Percentiles rank a stretch among this genome's conserved stretches.
These are phyloP conservation scores for Malus hybrid DNA, from an alignment of 331 rosid species.

Conservation along the genomic window DNA sequence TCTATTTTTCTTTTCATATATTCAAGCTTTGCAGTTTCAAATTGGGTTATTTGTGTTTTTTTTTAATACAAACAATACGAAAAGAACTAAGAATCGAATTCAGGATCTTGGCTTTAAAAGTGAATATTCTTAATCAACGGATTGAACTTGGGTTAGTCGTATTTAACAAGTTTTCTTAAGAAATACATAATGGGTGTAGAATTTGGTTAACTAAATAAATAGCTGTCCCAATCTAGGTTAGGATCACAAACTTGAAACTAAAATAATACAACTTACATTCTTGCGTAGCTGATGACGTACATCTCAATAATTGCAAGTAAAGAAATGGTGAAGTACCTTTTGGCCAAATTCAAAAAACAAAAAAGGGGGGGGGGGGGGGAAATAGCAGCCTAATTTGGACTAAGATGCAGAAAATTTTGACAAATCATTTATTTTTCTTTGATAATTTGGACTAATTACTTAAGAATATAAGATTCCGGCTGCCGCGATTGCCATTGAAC, in stretches of 20 bases:
- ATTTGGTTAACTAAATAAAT: background rate
- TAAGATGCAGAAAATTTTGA: background rate
- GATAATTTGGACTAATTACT: background rate
- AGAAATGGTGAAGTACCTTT: background rate
- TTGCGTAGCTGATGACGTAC: background rate
- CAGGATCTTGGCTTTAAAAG: too few species aligned
- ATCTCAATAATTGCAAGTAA: background rate
- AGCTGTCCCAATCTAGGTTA: background rate
- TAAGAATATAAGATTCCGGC: background rate
- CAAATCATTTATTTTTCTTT: background rate
- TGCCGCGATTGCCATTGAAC: background rate
- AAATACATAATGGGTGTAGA: background rate
- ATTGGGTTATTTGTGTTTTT: too few species aligned
- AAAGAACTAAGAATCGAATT: too few species aligned
- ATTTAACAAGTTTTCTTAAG: too few species aligned
- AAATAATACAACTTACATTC: too few species aligned
- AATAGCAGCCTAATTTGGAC: too few species aligned
- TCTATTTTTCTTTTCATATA: too few species aligned
- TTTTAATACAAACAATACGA: too few species aligned
- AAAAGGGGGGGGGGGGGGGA: rapidly evolving
- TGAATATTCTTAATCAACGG: too few species aligned
- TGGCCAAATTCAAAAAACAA: background rate
- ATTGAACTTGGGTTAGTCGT: too few species aligned
- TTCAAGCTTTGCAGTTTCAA: too few species aligned
- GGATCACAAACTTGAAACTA: background rate